Conservation (phyloP, 768 basidiomycete species). For the Russula olivacea region DNA sequence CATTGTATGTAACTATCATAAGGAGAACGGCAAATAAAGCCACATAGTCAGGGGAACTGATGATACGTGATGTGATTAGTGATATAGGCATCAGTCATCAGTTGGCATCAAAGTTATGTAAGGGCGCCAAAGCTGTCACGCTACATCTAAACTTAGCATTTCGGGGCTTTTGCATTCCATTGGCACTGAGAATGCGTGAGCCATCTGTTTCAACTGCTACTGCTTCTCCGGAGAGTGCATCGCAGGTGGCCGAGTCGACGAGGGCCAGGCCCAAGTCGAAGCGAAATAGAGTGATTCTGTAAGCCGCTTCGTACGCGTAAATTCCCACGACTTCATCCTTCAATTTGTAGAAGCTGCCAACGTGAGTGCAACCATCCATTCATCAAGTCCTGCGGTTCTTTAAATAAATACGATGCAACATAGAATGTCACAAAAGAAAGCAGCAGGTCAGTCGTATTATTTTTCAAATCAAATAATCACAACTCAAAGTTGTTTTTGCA, state of each 20-base stretch:
- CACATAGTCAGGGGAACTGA: not conserved
- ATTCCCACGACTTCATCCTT: not conserved
- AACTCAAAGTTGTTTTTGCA: not conserved
- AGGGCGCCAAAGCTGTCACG: not conserved
- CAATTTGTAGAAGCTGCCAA: conserved; percentile 23
- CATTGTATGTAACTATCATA: not conserved
- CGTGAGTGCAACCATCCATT: conserved; percentile 10
- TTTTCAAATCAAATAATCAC: not conserved
- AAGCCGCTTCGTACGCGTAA: not conserved
- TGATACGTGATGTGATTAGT: not conserved
- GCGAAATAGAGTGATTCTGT: conserved; percentile 28
- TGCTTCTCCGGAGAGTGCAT: conserved; percentile 14
- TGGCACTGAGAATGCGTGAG: conserved; percentile 15
- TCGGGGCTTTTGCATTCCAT: not conserved
- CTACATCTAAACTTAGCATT: not conserved
- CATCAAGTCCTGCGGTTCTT: not conserved
- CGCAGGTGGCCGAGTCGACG: not conserved
- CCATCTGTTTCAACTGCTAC: conserved; percentile 10
- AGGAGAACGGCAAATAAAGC: not conserved
- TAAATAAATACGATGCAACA: not conserved
- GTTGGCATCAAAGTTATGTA: not conserved
- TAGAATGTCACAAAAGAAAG: conserved; percentile 28
- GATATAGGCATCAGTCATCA: not conserved
- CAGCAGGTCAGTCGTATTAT: conserved; percentile 23
- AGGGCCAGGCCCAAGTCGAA: conserved; percentile 19